Evolutionary conservation across 495 filamentous ascomycete genomes (phyloP), one percentile per base, ranked within the genome.

Genomic region (Penicillium coffeae): DNA sequence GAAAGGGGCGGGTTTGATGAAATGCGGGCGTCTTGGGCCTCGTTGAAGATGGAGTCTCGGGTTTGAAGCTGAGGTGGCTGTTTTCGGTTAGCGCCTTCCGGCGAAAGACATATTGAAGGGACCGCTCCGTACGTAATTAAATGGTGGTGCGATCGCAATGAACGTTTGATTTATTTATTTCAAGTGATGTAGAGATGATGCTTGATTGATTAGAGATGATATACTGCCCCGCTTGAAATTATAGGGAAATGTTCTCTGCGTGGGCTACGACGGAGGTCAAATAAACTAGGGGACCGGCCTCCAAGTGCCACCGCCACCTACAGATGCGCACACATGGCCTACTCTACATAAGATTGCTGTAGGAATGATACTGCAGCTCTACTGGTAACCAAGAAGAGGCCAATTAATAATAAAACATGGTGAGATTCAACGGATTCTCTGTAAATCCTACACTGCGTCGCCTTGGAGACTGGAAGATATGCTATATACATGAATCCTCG

Each of bases 401-500:
- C 38, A 40, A 34, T 37, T n/a, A 27, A 54, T 60, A 60, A 48
- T 63, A 46, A 63, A 57, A 63, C 51, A 59, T 14, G 50, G 27
- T 60, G 60, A 57, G 51, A 55, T 60, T 56, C 60, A 43, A 58
- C 25, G 21, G 34, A 39, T 42, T 44, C 48, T 57, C 54, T 59
- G 50, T 57, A 59, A 62, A 52, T 62, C 58, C 64, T 62, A 62
- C 58, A 60, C 59, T 57, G 55, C 44, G 55, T 56, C 50, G 48
- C 54, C 50, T 56, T 55, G 62, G 55, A 30, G 42, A 36, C 44
- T 27, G 52, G 55, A 54, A 54, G 58, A 57, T 56, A 58, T 54
- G 60, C 54, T 70, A 70, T 71, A 62, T 70, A 73, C 68, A 71
- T 64, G 61, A 61, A 62, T 62, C 59, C 61, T 63, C 67, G 54